Evolutionary conservation across 768 basidiomycete genomes (phyloP).

Genomic region (Psilocybe azurescens): DNA sequence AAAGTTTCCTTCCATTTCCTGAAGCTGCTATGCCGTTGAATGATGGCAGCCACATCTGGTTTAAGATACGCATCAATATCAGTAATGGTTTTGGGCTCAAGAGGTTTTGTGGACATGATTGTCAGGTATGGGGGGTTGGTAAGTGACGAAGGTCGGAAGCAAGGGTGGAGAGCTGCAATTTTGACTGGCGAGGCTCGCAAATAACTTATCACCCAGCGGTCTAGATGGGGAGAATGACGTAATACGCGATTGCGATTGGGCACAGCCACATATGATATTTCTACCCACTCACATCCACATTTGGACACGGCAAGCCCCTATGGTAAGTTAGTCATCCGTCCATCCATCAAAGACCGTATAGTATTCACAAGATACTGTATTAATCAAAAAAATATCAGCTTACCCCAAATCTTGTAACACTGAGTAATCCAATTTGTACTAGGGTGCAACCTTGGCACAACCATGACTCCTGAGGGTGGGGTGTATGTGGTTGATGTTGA

Average conservation of each 20-base stretch:
- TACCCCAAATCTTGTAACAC: too few species aligned
- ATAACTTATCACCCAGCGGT: not conserved
- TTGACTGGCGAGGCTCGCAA: constrained; percentile 16
- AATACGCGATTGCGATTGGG: constrained; percentile 10
- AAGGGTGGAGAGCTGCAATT: constrained; percentile 12
- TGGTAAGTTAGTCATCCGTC: not conserved
- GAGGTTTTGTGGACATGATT: constrained; percentile 47
- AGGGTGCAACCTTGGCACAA: too few species aligned
- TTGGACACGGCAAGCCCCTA: not conserved
- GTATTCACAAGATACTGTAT: too few species aligned
- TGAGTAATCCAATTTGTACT: too few species aligned
- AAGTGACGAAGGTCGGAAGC: constrained; percentile 18
- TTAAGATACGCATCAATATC: constrained; percentile 77
- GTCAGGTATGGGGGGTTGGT: constrained; percentile 11
- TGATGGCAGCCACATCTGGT: constrained; percentile 72
- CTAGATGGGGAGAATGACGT: constrained; percentile 18
- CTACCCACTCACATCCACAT: not conserved
- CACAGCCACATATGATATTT: constrained; percentile 7
- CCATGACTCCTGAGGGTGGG: too few species aligned
- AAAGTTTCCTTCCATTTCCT: constrained; percentile 80
- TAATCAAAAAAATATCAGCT: too few species aligned
- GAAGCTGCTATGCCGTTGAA: constrained; percentile 70
- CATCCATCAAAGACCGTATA: too few species aligned
- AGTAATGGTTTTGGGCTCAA: constrained; percentile 63
- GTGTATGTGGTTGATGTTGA: too few species aligned